phyloP scores from a whole-genome alignment of 352 stramenopile species.

The Thraustochytrium sp. region DNA sequence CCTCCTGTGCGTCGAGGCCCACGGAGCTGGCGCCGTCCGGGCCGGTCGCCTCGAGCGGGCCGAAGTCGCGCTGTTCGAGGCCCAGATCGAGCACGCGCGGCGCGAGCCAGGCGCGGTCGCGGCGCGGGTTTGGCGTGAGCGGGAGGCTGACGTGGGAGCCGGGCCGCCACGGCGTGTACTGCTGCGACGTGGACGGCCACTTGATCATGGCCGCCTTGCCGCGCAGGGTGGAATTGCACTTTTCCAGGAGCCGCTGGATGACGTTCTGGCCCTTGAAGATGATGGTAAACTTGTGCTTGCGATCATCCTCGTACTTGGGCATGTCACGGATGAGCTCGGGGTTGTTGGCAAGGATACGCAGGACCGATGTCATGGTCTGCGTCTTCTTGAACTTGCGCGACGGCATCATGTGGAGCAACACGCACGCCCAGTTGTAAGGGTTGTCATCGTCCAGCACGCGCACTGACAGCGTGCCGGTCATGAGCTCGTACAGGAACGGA shows the following conservation, averaged over 20 bases:
- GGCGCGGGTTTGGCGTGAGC: not conserved
- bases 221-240: conserved; percentile 44
- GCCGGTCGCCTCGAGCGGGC: not conserved
- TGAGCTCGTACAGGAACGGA: conserved; percentile 72
- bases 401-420: conserved; percentile 61
- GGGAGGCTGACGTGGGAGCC: conserved; percentile 21
- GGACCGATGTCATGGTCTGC: conserved; percentile 34
- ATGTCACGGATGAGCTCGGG: conserved; percentile 56
- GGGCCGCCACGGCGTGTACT: conserved; percentile 22
- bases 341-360: conserved; percentile 42
- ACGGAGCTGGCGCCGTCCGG: not conserved
- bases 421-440: conserved; percentile 65
- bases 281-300: conserved; percentile 71
- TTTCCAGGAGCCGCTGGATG: conserved; percentile 59
- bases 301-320: conserved; percentile 68
- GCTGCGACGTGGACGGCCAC: not conserved
- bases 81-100: conserved; percentile 16
- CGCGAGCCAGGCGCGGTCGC: conserved; percentile 35
- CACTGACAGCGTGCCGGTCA: conserved; percentile 68
- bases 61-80: not conserved
- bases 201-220: conserved; percentile 10
- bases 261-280: conserved; percentile 75
- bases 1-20: not conserved
- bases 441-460: conserved; percentile 69
- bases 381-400: conserved; percentile 35